Conservation (phyloP, 805 yeast species). For the Candida patagonica region DNA sequence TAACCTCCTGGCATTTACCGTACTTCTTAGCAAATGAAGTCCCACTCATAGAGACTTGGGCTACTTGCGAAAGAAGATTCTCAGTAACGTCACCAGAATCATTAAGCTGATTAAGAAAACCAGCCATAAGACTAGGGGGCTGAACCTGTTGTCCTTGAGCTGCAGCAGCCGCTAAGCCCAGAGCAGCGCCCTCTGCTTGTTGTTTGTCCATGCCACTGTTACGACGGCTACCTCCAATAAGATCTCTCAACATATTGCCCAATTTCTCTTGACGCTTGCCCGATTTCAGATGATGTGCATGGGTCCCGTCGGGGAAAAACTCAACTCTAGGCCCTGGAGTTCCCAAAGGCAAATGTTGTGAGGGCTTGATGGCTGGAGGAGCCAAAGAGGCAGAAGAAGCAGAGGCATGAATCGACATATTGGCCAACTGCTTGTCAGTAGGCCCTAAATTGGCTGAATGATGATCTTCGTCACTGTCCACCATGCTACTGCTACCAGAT, state of each 20-base stretch:
- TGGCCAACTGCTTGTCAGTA: too few relatives aligned
- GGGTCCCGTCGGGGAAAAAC: constrained; percentile 46
- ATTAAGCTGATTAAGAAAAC: constrained; percentile 15
- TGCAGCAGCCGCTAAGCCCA: constrained; percentile 4
- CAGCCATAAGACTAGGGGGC: constrained; percentile 19
- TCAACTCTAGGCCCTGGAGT: constrained; percentile 16
- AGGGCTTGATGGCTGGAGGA: too few relatives aligned
- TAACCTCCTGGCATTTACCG: constrained; percentile 84
- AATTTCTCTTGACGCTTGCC: constrained; percentile 42
- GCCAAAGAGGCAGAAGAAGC: background rate
- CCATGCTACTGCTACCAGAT: too few relatives aligned
- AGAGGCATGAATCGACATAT: too few relatives aligned
- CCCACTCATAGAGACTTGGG: background rate
- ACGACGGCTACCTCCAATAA: constrained; percentile 12
- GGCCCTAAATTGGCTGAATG: too few relatives aligned
- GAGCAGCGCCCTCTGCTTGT: constrained; percentile 2
- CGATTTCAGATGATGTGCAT: constrained; percentile 67
- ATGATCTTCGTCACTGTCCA: too few relatives aligned
- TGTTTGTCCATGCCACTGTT: background rate
- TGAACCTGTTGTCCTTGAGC: constrained; percentile 2
- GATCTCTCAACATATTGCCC: constrained; percentile 15
- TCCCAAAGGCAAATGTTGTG: too few relatives aligned
- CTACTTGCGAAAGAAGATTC: constrained; percentile 5
- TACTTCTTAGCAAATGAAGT: constrained; percentile 77
- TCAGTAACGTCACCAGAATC: constrained; percentile 8